Conservation (phyloP, 345 rosid genomes). For the Melaleuca quinquenervia region DNA sequence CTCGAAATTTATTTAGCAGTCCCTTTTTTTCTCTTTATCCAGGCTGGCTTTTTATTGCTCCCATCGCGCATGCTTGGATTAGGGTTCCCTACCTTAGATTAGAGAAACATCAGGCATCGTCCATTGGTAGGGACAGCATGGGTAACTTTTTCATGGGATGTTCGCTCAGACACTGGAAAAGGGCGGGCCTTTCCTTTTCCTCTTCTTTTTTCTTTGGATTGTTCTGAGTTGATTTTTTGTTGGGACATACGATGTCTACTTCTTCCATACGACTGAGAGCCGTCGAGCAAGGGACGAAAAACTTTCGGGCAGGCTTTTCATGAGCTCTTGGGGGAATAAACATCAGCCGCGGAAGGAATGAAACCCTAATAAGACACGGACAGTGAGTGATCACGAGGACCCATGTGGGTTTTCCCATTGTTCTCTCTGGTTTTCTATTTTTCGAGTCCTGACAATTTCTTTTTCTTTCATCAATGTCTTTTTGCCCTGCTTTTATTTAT, state of each 20-base stretch:
- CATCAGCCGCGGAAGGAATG: slow-evolving; percentile 7
- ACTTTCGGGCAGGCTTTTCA: background rate
- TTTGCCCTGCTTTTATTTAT: background rate
- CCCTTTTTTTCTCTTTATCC: background rate
- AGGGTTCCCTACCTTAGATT: too few species aligned
- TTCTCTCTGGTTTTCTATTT: background rate
- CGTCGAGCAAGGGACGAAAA: slow-evolving; percentile 2
- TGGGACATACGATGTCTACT: background rate
- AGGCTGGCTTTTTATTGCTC: background rate
- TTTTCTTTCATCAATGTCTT: background rate
- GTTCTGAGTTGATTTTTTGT: background rate
- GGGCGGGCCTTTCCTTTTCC: background rate
- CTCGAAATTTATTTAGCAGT: background rate
- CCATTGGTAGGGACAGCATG: background rate
- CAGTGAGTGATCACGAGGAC: slow-evolving; percentile 23
- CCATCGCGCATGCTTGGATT: background rate
- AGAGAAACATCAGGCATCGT: background rate
- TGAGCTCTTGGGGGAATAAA: background rate
- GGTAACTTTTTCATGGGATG: background rate
- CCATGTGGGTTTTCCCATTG: slow-evolving; percentile 5
- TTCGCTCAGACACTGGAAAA: background rate
- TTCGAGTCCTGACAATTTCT: background rate
- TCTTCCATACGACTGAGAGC: background rate
- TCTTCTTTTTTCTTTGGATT: background rate
- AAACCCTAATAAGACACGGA: slow-evolving; percentile 13